A percentile compares a stretch with the other conserved stretches of the same genome.
These are phyloP conservation scores for Aureobasidium zeae DNA, from an alignment of 2,329 filamentous ascomycete genomes.

Conservation along the genomic window DNA sequence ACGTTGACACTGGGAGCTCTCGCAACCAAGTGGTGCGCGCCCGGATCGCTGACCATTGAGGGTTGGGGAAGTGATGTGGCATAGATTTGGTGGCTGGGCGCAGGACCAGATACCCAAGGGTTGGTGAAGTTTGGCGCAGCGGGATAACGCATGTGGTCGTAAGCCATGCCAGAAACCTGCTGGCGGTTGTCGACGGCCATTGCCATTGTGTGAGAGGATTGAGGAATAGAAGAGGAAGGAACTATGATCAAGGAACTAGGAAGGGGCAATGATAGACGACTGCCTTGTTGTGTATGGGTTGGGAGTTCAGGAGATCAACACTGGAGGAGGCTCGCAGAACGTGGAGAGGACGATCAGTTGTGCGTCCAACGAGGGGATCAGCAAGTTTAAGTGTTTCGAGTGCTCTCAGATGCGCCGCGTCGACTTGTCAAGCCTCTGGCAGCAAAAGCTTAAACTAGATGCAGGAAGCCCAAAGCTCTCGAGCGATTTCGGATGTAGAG, in stretches of 20 bases:
- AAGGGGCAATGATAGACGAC: background rate
- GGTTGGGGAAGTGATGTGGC: slow-evolving; percentile 55
- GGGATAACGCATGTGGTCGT: slow-evolving; percentile 68
- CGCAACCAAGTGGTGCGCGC: slow-evolving; percentile 49
- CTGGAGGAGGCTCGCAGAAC: slow-evolving; percentile 29
- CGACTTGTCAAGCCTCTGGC: slow-evolving; percentile 8
- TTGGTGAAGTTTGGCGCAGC: slow-evolving; percentile 79
- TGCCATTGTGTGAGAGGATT: slow-evolving; percentile 62
- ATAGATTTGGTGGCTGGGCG: slow-evolving; percentile 52
- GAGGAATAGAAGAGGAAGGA: slow-evolving; percentile 19
- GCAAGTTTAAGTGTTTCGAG: slow-evolving; percentile 33
- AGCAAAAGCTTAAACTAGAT: slow-evolving; percentile 11
- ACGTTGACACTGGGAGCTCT: slow-evolving; percentile 50
- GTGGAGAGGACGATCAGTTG: slow-evolving; percentile 41
- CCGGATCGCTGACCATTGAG: slow-evolving; percentile 48
- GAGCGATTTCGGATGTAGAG: slow-evolving; percentile 13
- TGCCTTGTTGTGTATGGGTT: background rate
- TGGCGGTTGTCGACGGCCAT: slow-evolving; percentile 91
- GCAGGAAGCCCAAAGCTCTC: slow-evolving; percentile 10
- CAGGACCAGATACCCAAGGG: slow-evolving; percentile 64
- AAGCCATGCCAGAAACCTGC: slow-evolving; percentile 67
- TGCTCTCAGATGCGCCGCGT: slow-evolving; percentile 4
- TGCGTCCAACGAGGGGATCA: slow-evolving; percentile 40
- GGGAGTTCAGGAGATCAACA: slow-evolving; percentile 20
- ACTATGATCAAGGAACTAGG: background rate